Conservation (phyloP, 2,329 filamentous ascomycete species). For the Botrytis paeoniae region DNA sequence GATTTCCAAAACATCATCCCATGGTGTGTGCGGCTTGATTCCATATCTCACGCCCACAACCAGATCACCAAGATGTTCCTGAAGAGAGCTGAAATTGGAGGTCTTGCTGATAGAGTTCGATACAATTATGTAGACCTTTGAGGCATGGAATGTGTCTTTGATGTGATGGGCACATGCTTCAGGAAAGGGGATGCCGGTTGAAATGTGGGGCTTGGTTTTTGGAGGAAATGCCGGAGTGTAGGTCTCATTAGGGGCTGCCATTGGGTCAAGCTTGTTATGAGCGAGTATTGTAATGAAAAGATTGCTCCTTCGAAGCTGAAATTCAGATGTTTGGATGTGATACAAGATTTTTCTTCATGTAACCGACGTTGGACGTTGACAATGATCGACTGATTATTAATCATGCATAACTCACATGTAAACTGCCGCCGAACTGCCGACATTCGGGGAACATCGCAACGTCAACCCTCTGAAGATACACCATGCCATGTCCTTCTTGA, state of each 20-base stretch:
- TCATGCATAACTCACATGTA: not conserved
- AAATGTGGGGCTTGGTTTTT: constrained; percentile 20
- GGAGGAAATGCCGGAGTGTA: constrained; percentile 55
- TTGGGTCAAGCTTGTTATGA: not conserved
- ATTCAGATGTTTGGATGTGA: not conserved
- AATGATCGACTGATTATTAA: not conserved
- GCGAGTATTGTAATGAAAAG: not conserved
- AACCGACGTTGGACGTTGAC: not conserved
- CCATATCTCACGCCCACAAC: constrained; percentile 36
- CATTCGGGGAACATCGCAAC: not conserved
- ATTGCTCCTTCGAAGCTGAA: not conserved
- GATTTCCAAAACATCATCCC: constrained; percentile 37
- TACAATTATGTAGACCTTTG: constrained; percentile 37
- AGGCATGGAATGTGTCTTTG: constrained; percentile 32
- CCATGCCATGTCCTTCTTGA: not conserved
- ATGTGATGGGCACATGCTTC: constrained; percentile 31
- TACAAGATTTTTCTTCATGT: not conserved
- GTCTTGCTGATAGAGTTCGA: constrained; percentile 38
- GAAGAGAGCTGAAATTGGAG: constrained; percentile 30
- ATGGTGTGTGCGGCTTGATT: constrained; percentile 37
- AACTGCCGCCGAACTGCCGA: not conserved
- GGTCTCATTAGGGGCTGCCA: constrained; percentile 10
- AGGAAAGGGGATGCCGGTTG: constrained; percentile 22
- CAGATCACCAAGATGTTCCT: constrained; percentile 31
- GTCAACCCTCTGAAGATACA: not conserved